Conservation (phyloP, 208 protist genomes). For the Lotmaria passim region DNA sequence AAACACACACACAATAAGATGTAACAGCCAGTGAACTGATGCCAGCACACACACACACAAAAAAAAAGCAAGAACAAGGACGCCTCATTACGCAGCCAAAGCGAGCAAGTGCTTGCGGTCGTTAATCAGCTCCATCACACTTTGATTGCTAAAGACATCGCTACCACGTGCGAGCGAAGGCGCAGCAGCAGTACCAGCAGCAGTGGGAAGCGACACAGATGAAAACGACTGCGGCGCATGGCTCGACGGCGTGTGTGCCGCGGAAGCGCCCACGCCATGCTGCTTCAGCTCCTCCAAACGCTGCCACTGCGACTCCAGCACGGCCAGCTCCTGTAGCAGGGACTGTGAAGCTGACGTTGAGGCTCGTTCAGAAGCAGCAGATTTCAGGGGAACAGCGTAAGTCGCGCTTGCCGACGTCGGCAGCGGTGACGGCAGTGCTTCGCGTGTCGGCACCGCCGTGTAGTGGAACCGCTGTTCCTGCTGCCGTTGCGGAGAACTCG, state of each 20-base stretch:
- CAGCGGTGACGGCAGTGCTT: background rate
- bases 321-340: conserved; percentile 53
- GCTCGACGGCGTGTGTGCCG: background rate
- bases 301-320: conserved; percentile 78
- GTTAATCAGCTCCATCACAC: conserved; percentile 31
- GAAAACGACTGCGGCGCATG: background rate
- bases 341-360: conserved; percentile 4
- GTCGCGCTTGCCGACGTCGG: too few relatives aligned
- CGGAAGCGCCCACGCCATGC: conserved; percentile 14
- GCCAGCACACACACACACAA: too few relatives aligned
- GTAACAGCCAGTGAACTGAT: too few relatives aligned
- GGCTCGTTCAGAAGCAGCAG: background rate
- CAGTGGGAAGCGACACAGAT: background rate
- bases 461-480: too few relatives aligned
- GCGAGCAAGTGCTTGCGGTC: conserved; percentile 30
- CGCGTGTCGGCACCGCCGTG: background rate
- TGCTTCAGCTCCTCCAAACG: conserved; percentile 65
- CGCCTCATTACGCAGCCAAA: conserved; percentile 6
- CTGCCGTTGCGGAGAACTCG: background rate
- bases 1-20: too few relatives aligned
- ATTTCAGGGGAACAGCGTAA: background rate
- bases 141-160: conserved; percentile 14
- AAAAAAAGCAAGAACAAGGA: too few relatives aligned
- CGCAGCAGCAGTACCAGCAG: background rate
- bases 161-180: background rate